These are phyloP conservation scores for Symbiotaphrina buchneri DNA, from an alignment of 495 filamentous ascomycete species.

Conservation along the genomic window DNA sequence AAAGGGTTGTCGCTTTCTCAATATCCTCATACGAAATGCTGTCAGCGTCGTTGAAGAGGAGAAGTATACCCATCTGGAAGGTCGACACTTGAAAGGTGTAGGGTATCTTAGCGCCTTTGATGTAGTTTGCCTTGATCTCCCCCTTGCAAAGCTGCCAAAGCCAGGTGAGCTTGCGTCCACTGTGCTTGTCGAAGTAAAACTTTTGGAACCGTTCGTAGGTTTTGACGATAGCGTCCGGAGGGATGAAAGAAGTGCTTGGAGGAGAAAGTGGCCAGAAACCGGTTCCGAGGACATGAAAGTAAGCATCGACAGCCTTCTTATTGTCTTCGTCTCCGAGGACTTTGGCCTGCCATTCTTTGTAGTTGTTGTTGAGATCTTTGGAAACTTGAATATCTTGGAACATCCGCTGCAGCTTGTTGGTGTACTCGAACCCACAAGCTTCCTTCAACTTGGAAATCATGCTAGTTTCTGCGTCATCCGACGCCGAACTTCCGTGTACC, in stretches of 20 bases:
- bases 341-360: slow-evolving; percentile 46
- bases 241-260: slow-evolving; percentile 65
- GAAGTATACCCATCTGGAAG: slow-evolving; percentile 91
- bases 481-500: slow-evolving; percentile 83
- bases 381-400: slow-evolving; percentile 99
- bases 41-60: slow-evolving; percentile 85
- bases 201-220: slow-evolving; percentile 73
- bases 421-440: slow-evolving; percentile 96
- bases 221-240: slow-evolving; percentile 62
- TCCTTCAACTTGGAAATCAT: slow-evolving; percentile 99
- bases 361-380: slow-evolving; percentile 79
- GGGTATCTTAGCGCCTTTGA: slow-evolving; percentile 65
- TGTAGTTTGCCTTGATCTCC: slow-evolving; percentile 84
- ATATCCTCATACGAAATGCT: slow-evolving; percentile 77
- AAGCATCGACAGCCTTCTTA: slow-evolving; percentile 42
- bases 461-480: slow-evolving; percentile 91
- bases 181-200: slow-evolving; percentile 93
- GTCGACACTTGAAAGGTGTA: slow-evolving; percentile 97
- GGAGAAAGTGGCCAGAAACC: slow-evolving; percentile 91
- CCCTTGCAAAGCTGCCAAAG: slow-evolving; percentile 97
- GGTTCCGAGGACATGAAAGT: slow-evolving; percentile 78
- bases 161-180: slow-evolving; percentile 89
- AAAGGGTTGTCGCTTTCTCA: slow-evolving; percentile 52
- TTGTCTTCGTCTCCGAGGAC: slow-evolving; percentile 36
- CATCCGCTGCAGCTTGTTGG: slow-evolving; percentile 98